Conservation (phyloP, 1,284 basidiomycete species). For the Cryptococcus hybrid region DNA sequence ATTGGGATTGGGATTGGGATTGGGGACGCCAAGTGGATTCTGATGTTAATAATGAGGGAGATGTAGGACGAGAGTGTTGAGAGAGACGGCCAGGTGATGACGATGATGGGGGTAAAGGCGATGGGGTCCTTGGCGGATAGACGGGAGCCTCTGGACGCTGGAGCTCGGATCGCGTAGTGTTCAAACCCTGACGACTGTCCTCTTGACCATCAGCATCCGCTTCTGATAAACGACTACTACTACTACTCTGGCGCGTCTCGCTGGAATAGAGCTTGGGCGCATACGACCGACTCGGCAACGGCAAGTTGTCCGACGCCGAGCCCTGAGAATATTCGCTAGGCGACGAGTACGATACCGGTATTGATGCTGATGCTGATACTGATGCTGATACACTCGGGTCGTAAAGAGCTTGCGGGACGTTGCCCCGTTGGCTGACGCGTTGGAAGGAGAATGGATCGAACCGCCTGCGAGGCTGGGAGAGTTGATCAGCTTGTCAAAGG, state of each 20-base stretch:
- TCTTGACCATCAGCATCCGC: not conserved
- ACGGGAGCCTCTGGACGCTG: not conserved
- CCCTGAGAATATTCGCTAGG: slow-evolving; percentile 32
- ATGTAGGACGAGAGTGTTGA: slow-evolving; percentile 5
- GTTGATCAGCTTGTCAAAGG: slow-evolving; percentile 29
- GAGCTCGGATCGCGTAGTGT: not conserved
- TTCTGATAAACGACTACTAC: not conserved
- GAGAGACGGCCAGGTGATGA: slow-evolving; percentile 10
- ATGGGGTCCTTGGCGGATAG: not conserved
- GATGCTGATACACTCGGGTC: not conserved
- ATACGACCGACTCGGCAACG: slow-evolving; percentile 31
- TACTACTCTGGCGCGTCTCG: slow-evolving; percentile 10
- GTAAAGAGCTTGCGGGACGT: not conserved
- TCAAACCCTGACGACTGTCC: not conserved
- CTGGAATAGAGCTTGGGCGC: slow-evolving; percentile 6
- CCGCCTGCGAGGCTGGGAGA: not conserved
- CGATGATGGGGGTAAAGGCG: not conserved
- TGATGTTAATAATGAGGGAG: slow-evolving; percentile 6
- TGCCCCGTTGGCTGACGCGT: not conserved
- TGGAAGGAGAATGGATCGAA: not conserved
- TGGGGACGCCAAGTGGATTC: not conserved
- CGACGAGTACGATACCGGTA: slow-evolving; percentile 11
- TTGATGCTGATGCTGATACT: too few species aligned
- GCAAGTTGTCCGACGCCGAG: slow-evolving; percentile 16
- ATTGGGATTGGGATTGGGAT: slow-evolving; percentile 2